Evolutionary conservation across 2,329 filamentous ascomycete species (phyloP), one percentile per base, ranked within the genome.

Genomic region (Exophiala calicioides): DNA sequence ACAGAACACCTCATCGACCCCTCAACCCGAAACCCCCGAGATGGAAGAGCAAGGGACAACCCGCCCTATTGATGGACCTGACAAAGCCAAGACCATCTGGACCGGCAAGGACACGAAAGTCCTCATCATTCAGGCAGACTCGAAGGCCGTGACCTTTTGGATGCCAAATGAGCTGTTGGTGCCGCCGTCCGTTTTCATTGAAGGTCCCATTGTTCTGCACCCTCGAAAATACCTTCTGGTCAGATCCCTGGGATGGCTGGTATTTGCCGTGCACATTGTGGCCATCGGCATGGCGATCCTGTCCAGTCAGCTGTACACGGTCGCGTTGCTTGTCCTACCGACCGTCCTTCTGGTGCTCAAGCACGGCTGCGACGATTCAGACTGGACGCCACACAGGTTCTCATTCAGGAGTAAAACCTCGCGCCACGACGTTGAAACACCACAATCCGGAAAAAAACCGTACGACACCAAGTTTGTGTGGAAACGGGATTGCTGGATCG

Each of bases 241-340:
- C n/a, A 26, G 54, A 18, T 44, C 31, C 5, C 29, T 53, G 9
- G 54, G 52, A 10, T 57, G 54, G 54, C 21, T 53, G 8, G 52
- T 34, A 13, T 57, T 57, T 38, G 52, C 44, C 1, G 42, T 55
- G 9, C 54, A 57, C 30, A 46, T 55, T 23, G 39, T 57, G 10
- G 31, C 52, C 10, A 55, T 57, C 15, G 54, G 54, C 12, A 49
- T 49, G 44, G 44, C 54, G 5, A 34, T 30, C 24, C 32, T 57
- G 34, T 38, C 41, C 10, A 55, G 36, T 20, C 54, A 57, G 23
- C 23, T 55, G 39, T 47, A 47, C 24, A 53, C 48, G 4, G 48
- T 57, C n/a, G 44, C 33, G 1, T 43, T 57, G 5, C 41, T 55
- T 16, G 46, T 57, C 8, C 12, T 53, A 15, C 49, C 52, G 4